These are phyloP conservation scores for Persicaria maculosa DNA, from an alignment of 148 eudicot species.

Conservation along the genomic window DNA sequence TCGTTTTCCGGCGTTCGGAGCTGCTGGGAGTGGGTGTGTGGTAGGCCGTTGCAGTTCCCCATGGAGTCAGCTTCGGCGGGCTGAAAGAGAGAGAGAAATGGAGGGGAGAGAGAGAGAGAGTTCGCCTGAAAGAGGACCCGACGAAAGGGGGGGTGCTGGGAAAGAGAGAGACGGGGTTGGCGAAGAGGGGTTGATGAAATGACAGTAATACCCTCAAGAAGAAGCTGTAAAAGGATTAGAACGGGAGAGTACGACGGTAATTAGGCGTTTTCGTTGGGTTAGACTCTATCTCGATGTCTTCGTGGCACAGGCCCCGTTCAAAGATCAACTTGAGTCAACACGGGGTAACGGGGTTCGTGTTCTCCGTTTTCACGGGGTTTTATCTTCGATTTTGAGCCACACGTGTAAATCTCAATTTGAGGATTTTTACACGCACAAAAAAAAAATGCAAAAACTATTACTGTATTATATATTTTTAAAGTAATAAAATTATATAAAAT, in stretches of 20 bases:
- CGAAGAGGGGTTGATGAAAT: neutral
- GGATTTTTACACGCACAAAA: no score
- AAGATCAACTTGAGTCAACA: neutral
- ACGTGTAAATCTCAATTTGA: neutral
- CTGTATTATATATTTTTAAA: no score
- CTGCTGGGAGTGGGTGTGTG: slow-evolving; percentile 30
- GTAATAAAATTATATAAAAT: no score
- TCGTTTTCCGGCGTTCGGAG: slow-evolving; percentile 16
- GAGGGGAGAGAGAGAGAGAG: neutral
- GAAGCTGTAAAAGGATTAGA: neutral
- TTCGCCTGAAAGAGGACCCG: neutral
- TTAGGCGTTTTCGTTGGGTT: neutral
- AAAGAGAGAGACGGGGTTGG: neutral
- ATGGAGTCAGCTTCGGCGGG: slow-evolving; percentile 23
- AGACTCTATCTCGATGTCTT: no score
- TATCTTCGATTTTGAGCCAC: neutral
- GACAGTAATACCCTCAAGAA: neutral
- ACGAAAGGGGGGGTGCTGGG: neutral
- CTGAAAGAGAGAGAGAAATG: neutral
- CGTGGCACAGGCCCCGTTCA: neutral
- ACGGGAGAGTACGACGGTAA: slow-evolving; percentile 4
- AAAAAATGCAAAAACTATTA: no score
- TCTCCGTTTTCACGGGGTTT: slow-evolving; percentile 1
- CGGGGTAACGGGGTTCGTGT: neutral
- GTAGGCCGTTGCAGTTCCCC: slow-evolving; percentile 77